Base-by-base conservation (phyloP, 345 rosid species). In the Eucalyptus erythrocorys region DNA sequence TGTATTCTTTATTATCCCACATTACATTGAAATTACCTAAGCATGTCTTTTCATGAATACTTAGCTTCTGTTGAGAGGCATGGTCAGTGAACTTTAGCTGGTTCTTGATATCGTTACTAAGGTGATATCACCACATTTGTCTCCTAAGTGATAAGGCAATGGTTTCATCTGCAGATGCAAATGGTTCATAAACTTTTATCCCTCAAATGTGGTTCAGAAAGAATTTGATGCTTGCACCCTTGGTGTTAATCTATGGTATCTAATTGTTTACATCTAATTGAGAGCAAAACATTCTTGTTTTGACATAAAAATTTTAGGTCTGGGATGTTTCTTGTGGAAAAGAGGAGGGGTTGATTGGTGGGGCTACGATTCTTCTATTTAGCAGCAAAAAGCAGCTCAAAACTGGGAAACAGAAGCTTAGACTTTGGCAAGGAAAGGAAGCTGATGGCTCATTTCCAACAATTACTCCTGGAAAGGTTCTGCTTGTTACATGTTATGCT, bases 321-420 rank as follows among this genome's bases (percentile, higher is more conserved):
- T 95, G 97, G 98, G 99, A 97, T 93, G 98, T 96, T 91, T 96
- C 99, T 19, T 92, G 95, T 86, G 98, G 95, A 80, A 94, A 96
- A 92, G 96, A 93, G 87, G 98, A 95, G 81, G 98, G 96, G 37
- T 89, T 96, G 90, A 93, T 97, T 92, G 99, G 99, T 88, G 98
- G 97, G 48, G 98, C 99, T 37, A 96, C 98, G 4, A 92, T 96
- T 89, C 96, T 95, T 92, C 95, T 97, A 51, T 97, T 97, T 91
- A 97, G 95, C 92, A 95, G 92, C 86, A 97, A 97, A 89, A 92
- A 90, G 94, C 99, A 97, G 89, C 95, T 97, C 87, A 97, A 96
- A 93, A 96, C 98, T 2, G 99, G 99, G 88, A 96, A 96, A 89
- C 98, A 96, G 92, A 97, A 97, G 92, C 99, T 97, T 87, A 96